Evolutionary conservation across 805 yeast species (phyloP), one percentile per base, ranked within the genome.

Genomic region (Myxozyma sirexii): DNA sequence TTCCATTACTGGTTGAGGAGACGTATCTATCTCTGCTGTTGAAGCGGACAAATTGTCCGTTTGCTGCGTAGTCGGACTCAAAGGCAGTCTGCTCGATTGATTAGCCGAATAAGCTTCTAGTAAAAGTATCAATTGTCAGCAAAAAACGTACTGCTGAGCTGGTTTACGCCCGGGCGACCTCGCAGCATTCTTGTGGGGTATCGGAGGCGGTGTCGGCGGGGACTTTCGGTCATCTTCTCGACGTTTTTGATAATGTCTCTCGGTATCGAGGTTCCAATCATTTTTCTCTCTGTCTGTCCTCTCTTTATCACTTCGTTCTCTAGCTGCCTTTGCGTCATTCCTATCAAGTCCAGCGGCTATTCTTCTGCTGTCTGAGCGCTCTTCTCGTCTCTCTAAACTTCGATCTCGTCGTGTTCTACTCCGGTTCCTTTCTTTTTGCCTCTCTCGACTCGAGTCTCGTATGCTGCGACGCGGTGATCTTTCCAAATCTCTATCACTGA

Each of bases 1-100:
- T 24, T 42, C 47, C 56, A 19, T 24, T 6, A 42, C 27, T 19
- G 46, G 39, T 23, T 41, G 48, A 51, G 26, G 42, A 19, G 41
- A 24, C 10, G n/a, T 23, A 10, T 5, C 37, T 23, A 35, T 5
- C 8, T 33, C 56, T 27, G 12, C 48, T 17, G 47, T 8, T 12
- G 33, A 43, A 2, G 24, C 19, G 13, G 45, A 15, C 19, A 41
- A 23, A 29, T 29, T 10, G 15, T 41, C 45, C 3, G 45, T 24
- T 17, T 41, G 45, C 12, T 21, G 24, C 5, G 19, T 19, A 41
- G 24, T 41, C 24, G 45, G 45, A 21, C 45, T 41, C 15, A 19
- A 4, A 17, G 45, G 26, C 4, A 41, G 15, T 38, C 17, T 38
- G 13, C 8, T 17, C 17, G 17, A 7, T n/a, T n/a, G 17, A 15